Conservation (phyloP, 768 basidiomycete genomes). For the Fibroporia radiculosa region DNA sequence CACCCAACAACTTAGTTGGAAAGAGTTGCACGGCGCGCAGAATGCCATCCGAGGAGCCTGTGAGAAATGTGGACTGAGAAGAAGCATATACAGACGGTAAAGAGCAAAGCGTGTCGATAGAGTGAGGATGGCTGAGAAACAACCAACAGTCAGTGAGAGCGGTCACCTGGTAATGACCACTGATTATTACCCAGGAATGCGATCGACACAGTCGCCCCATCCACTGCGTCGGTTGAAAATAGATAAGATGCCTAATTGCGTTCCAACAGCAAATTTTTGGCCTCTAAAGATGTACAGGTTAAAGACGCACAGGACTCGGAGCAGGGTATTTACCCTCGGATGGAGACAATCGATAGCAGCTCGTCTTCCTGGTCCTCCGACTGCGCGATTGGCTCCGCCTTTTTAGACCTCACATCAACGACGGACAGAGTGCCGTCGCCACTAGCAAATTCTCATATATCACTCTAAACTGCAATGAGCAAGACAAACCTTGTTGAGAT, state of each 20-base stretch:
- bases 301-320: background rate
- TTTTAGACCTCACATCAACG: constrained; percentile 82
- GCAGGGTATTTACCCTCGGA: constrained; percentile 54
- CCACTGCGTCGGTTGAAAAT: constrained; percentile 85
- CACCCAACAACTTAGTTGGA: constrained; percentile 84
- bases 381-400: constrained; percentile 67
- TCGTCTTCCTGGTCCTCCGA: constrained; percentile 98
- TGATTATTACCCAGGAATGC: constrained; percentile 65
- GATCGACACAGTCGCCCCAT: constrained; percentile 89
- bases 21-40: constrained; percentile 76
- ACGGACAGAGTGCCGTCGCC: constrained; percentile 93
- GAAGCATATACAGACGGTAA: constrained; percentile 56
- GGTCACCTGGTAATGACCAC: background rate
- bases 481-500: constrained; percentile 72
- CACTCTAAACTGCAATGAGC: too few species aligned
- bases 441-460: constrained; percentile 30
- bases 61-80: constrained; percentile 63
- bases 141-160: background rate
- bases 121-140: constrained; percentile 70
- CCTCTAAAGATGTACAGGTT: constrained; percentile 38
- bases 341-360: constrained; percentile 74
- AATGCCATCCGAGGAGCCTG: constrained; percentile 89
- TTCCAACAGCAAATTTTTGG: constrained; percentile 83
- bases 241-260: constrained; percentile 82
- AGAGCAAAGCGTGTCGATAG: constrained; percentile 78